Evolutionary conservation across 805 yeast genomes (phyloP).

Genomic region (Debaryomyces prosopidis): DNA sequence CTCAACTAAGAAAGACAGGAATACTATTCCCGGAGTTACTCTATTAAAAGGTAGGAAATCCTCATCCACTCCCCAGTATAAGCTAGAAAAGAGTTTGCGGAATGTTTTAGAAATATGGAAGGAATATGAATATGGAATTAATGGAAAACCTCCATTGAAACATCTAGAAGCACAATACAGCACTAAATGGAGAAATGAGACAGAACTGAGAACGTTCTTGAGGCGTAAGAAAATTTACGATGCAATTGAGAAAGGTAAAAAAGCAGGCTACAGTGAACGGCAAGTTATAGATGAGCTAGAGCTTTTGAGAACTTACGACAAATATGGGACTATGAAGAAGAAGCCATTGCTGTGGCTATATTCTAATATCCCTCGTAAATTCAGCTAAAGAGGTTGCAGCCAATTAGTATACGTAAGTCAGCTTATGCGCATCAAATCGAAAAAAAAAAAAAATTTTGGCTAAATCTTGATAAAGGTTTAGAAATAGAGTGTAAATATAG

Average conservation of each 20-base stretch:
- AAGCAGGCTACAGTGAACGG: conserved; percentile 44
- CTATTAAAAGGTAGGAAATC: not conserved
- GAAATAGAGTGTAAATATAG: not conserved
- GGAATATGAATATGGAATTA: conserved; percentile 53
- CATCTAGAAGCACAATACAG: conserved; percentile 49
- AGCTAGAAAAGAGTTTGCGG: conserved; percentile 26
- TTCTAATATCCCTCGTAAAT: conserved; percentile 28
- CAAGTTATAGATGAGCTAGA: conserved; percentile 49
- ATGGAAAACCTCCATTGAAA: conserved; percentile 53
- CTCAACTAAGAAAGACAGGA: too few species aligned
- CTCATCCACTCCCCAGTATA: conserved; percentile 18
- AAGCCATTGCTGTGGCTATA: conserved; percentile 31
- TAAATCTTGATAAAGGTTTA: not conserved
- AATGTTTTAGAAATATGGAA: conserved; percentile 55
- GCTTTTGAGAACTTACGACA: conserved; percentile 40
- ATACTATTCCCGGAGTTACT: not conserved
- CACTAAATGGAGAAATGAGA: conserved; percentile 58
- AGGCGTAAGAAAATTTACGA: conserved; percentile 54
- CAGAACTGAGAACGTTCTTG: conserved; percentile 53
- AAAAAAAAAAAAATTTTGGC: not conserved
- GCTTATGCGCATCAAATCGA: conserved; percentile 3
- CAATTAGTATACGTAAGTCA: not conserved
- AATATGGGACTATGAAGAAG: conserved; percentile 39
- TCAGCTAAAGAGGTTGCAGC: conserved; percentile 6
- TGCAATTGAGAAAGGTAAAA: conserved; percentile 53